Evolutionary conservation across 2,329 filamentous ascomycete species (phyloP).

Genomic region (Drechslerella stenobrocha): DNA sequence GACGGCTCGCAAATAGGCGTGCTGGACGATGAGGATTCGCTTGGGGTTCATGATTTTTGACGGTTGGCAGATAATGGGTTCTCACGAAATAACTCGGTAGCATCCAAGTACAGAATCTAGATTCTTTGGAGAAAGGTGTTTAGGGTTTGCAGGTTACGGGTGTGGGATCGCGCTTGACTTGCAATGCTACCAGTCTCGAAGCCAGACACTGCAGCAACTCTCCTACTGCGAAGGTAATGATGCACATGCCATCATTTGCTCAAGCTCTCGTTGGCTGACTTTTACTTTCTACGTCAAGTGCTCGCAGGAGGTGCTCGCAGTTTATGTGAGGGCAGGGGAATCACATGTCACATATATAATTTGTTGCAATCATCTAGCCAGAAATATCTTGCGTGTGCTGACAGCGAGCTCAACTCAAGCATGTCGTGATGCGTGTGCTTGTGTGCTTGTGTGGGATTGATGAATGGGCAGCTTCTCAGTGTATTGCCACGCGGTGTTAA

Average conservation of each 20-base stretch:
- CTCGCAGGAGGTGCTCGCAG: conserved; percentile 24
- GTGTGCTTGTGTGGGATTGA: too few species aligned
- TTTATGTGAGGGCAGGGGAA: neutral
- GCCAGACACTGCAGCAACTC: neutral
- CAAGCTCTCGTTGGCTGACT: conserved; percentile 33
- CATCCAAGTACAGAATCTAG: neutral
- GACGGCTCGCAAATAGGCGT: conserved; percentile 23
- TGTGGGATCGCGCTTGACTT: conserved; percentile 14
- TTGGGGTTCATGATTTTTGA: neutral
- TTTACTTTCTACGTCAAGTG: conserved; percentile 21
- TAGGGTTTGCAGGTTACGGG: conserved; percentile 14
- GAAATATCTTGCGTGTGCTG: too few species aligned
- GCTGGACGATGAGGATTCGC: neutral
- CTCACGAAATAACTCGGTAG: neutral
- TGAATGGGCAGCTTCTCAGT: too few species aligned
- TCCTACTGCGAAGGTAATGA: conserved; percentile 47
- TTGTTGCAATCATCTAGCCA: too few species aligned
- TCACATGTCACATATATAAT: neutral
- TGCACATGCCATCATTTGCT: conserved; percentile 18
- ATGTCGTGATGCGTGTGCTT: too few species aligned
- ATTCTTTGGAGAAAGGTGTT: neutral
- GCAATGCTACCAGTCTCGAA: too few species aligned
- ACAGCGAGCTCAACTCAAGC: too few species aligned
- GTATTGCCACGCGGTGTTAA: too few species aligned
- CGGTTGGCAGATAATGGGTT: too few species aligned